Conservation (phyloP, 202 grass and related monocot genomes). For the Brachypodium distachyon region DNA sequence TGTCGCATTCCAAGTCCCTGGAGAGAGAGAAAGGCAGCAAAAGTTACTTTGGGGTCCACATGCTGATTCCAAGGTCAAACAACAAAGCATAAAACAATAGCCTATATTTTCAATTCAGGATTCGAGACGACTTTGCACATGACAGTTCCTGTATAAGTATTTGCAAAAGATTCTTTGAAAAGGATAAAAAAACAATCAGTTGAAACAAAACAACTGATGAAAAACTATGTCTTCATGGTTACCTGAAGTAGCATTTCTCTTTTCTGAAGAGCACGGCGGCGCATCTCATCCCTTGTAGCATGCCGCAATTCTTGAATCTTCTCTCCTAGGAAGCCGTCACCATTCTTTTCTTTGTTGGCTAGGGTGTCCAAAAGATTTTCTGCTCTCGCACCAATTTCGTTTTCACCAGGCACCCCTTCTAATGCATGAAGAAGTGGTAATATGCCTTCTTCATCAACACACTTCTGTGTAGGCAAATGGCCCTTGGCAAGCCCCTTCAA, state of each 20-base stretch:
- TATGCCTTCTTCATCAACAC: slow-evolving; percentile 84
- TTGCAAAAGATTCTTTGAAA: slow-evolving; percentile 7
- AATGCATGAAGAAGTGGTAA: slow-evolving; percentile 88
- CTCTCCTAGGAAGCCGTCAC: slow-evolving; percentile 76
- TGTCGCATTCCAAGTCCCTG: slow-evolving; percentile 85
- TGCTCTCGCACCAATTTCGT: slow-evolving; percentile 92
- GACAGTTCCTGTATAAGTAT: neutral
- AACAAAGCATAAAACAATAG: neutral
- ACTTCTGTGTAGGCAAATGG: slow-evolving; percentile 87
- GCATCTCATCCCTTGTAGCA: slow-evolving; percentile 92
- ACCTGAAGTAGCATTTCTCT: slow-evolving; percentile 87
- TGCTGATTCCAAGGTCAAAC: neutral
- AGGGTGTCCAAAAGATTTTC: slow-evolving; percentile 96
- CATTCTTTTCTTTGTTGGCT: slow-evolving; percentile 92
- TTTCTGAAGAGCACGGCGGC: slow-evolving; percentile 72
- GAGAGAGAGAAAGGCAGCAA: slow-evolving; percentile 1
- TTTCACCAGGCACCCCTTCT: slow-evolving; percentile 85
- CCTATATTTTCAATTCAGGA: neutral
- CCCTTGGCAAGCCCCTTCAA: slow-evolving; percentile 85
- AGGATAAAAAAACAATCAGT: neutral
- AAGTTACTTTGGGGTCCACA: slow-evolving; percentile 3
- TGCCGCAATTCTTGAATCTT: slow-evolving; percentile 77
- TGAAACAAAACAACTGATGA: slow-evolving; percentile 15
- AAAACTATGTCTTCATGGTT: slow-evolving; percentile 15
- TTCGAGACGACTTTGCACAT: neutral